These are phyloP conservation scores for Solanum virginianum DNA, from an alignment of 257 asterid genomes.

Conservation along the genomic window DNA sequence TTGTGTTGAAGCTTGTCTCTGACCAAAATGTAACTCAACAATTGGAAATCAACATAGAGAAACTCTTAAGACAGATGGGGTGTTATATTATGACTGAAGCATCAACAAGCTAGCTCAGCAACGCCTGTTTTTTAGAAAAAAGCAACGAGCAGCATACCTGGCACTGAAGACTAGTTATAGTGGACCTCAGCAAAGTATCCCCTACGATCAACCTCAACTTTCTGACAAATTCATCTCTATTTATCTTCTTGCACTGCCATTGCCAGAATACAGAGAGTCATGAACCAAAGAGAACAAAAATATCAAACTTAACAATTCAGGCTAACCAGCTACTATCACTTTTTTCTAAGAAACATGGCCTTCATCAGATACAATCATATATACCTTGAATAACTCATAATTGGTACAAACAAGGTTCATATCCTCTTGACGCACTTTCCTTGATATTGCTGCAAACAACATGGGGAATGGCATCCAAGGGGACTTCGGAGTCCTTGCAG, in stretches of 20 bases:
- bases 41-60: background rate
- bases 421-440: conserved; percentile 31
- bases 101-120: background rate
- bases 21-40: background rate
- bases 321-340: background rate
- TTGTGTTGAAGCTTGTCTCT: background rate
- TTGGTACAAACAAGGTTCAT: conserved; percentile 43
- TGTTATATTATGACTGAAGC: background rate
- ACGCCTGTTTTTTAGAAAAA: background rate
- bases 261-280: background rate
- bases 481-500: conserved; percentile 47
- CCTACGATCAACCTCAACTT: conserved; percentile 67
- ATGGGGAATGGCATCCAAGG: conserved; percentile 80
- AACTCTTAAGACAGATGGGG: background rate
- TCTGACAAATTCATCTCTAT: conserved; percentile 50
- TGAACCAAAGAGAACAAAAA: background rate
- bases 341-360: background rate
- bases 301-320: background rate
- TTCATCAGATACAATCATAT: background rate
- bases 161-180: conserved; percentile 49
- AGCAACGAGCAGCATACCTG: conserved; percentile 25
- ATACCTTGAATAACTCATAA: conserved; percentile 54
- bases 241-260: conserved; percentile 47
- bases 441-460: conserved; percentile 64
- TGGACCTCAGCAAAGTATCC: conserved; percentile 49